These are phyloP conservation scores for Podila horticola DNA, from an alignment of 192 early-diverging fungal species.

Conservation along the genomic window DNA sequence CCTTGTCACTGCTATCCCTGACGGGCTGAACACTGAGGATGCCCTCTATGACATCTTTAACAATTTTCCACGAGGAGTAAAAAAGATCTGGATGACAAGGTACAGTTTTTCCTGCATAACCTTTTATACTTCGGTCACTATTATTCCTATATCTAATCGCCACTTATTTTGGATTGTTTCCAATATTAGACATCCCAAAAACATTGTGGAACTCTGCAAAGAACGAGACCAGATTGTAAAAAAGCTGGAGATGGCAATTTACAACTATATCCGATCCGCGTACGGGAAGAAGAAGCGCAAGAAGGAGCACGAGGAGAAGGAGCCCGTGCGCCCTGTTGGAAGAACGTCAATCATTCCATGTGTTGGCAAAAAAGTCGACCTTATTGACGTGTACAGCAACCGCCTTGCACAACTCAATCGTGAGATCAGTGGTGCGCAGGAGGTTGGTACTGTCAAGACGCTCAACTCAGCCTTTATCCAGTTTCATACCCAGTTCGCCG, in stretches of 20 bases:
- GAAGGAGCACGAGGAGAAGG: constrained; percentile 11
- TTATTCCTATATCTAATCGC: background rate
- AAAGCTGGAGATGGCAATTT: constrained; percentile 62
- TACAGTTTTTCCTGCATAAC: constrained; percentile 19
- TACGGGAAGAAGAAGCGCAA: constrained; percentile 23
- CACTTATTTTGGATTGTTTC: background rate
- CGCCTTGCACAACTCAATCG: constrained; percentile 58
- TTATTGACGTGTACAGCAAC: constrained; percentile 57
- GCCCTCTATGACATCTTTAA: constrained; percentile 64
- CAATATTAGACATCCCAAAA: constrained; percentile 53
- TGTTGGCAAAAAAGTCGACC: constrained; percentile 74
- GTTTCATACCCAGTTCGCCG: constrained; percentile 77
- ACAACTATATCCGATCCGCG: constrained; percentile 56
- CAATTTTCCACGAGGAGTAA: constrained; percentile 76
- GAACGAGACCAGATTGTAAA: constrained; percentile 61
- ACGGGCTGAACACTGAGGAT: constrained; percentile 59
- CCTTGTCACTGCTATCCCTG: constrained; percentile 77
- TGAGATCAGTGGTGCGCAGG: constrained; percentile 53
- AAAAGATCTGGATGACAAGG: constrained; percentile 70
- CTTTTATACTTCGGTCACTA: background rate
- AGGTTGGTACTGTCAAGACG: constrained; percentile 29
- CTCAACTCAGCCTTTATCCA: constrained; percentile 83
- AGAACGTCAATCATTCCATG: constrained; percentile 55
- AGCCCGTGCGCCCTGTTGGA: constrained; percentile 62
- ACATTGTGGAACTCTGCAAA: constrained; percentile 58